A percentile compares a stretch with the other conserved stretches of the same genome.
phyloP scores from a whole-genome alignment of 371 early-diverging fungal genomes.

The Mucor plumbeus region DNA sequence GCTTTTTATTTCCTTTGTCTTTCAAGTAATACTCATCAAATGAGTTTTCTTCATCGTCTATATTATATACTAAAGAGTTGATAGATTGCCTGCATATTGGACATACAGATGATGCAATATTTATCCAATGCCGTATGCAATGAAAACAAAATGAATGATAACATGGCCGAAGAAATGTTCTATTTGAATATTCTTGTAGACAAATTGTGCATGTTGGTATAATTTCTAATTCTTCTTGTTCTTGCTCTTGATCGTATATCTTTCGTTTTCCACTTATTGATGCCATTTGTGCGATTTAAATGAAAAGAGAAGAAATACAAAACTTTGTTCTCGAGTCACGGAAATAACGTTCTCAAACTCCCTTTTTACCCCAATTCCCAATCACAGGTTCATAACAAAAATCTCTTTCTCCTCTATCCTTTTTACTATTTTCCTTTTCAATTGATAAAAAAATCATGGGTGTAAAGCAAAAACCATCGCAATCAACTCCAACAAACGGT shows the following conservation, averaged over 20 bases:
- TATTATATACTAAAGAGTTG: slow-evolving; percentile 41
- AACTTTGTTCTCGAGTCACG: slow-evolving; percentile 5
- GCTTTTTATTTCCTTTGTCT: slow-evolving; percentile 26
- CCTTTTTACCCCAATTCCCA: neutral
- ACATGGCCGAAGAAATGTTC: slow-evolving; percentile 62
- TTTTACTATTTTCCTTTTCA: neutral
- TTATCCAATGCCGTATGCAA: slow-evolving; percentile 68
- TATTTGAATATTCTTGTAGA: slow-evolving; percentile 49
- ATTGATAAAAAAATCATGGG: slow-evolving; percentile 25
- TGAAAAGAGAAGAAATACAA: neutral
- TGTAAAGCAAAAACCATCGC: slow-evolving; percentile 42
- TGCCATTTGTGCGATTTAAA: neutral
- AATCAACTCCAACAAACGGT: slow-evolving; percentile 24
- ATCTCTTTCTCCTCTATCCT: neutral
- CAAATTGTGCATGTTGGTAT: slow-evolving; percentile 63
- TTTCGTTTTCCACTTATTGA: slow-evolving; percentile 16
- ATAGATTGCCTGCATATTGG: slow-evolving; percentile 62
- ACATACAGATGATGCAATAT: slow-evolving; percentile 47
- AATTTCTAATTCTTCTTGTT: neutral
- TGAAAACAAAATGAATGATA: slow-evolving; percentile 68
- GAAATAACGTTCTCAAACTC: neutral
- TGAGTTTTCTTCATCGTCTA: slow-evolving; percentile 39
- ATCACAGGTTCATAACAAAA: neutral
- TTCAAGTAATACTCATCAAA: slow-evolving; percentile 49
- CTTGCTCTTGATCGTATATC: neutral